A percentile compares a stretch with the other conserved stretches of the same genome.
phyloP scores from a whole-genome alignment of 1,284 basidiomycete genomes.

The Puccinia novopanici region DNA sequence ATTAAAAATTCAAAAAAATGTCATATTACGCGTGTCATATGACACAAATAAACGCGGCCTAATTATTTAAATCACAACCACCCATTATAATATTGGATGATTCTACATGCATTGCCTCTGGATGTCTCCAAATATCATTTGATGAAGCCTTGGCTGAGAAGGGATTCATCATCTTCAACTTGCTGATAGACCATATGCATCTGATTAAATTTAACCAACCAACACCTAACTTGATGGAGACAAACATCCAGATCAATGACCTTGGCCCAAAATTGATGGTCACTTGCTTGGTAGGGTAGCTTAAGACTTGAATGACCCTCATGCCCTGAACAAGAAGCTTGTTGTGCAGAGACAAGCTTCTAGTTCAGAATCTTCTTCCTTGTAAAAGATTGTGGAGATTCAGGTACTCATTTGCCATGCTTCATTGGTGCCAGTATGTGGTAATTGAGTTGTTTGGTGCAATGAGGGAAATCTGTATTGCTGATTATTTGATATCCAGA shows the following conservation, averaged over 20 bases:
- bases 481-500: neutral
- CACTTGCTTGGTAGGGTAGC: neutral
- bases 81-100: neutral
- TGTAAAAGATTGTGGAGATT: neutral
- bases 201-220: neutral
- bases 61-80: neutral
- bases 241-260: neutral
- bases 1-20: no score
- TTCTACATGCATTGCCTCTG: neutral
- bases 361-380: neutral
- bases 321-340: constrained; percentile 9
- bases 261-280: neutral
- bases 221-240: neutral
- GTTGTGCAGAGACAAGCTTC: neutral
- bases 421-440: neutral
- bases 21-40: no score
- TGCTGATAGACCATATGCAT: neutral
- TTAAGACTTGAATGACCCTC: neutral
- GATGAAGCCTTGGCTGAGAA: neutral
- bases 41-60: no score
- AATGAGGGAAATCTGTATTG: neutral
- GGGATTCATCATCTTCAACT: neutral
- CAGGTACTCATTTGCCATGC: neutral
- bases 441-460: neutral
- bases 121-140: neutral